Conservation (phyloP, 306 rosid genomes). For the Rubus parviflorus region DNA sequence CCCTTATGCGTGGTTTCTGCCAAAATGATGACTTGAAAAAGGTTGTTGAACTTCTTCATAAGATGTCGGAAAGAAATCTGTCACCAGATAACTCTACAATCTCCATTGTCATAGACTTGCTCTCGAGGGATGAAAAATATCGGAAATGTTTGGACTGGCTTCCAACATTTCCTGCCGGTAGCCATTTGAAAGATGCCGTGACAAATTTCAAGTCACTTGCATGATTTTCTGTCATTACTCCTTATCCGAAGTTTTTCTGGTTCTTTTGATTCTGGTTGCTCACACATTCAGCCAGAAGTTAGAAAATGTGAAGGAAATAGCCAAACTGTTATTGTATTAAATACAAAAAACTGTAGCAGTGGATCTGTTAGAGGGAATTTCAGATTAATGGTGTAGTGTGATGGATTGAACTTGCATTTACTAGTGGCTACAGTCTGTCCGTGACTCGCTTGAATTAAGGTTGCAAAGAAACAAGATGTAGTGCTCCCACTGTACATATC, state of each 20-base stretch:
- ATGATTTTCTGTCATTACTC: not conserved
- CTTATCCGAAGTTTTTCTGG: not conserved
- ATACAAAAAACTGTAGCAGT: not conserved
- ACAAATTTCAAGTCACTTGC: not conserved
- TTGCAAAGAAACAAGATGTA: not conserved
- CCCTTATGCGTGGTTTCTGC: conserved; percentile 42
- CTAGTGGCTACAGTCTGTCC: not conserved
- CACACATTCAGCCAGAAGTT: conserved; percentile 14
- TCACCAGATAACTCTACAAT: conserved; percentile 35
- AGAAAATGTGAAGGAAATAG: not conserved
- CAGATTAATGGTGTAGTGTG: not conserved
- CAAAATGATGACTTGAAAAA: conserved; percentile 29
- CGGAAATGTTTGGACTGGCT: conserved; percentile 36
- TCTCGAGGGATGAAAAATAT: conserved; percentile 35
- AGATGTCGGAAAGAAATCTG: conserved; percentile 35
- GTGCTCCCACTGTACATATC: not conserved
- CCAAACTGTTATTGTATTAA: not conserved
- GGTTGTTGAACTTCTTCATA: conserved; percentile 50
- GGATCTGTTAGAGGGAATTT: not conserved
- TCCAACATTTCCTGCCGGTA: conserved; percentile 36
- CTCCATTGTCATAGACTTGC: conserved; percentile 36
- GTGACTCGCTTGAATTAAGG: not conserved
- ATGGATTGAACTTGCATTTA: not conserved
- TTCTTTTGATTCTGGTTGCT: not conserved
- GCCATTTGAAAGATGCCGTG: conserved; percentile 5